Base-by-base conservation (phyloP, 768 basidiomycete genomes). In the Gautieria morchelliformis region DNA sequence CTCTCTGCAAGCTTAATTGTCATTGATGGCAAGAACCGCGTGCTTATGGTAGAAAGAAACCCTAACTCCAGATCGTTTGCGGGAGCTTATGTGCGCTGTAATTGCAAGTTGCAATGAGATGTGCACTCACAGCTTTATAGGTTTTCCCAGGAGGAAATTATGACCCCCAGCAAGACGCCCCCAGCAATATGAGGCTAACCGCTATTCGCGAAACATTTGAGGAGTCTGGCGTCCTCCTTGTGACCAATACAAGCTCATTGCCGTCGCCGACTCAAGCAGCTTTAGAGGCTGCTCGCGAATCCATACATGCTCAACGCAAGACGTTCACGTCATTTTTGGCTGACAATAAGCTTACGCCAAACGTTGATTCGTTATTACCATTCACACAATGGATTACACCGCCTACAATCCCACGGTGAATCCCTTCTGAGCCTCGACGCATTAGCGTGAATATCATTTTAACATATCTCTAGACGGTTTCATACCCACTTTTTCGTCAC, bases 301-400 rank as follows among this genome's bases (percentile, higher is more conserved):
- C 72, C 3, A 77, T 88, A 22, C 83, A 87, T 62, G 65, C 77
- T 17, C 77, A 78, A 63, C 71, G 71, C 57, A 66, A 72, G 27
- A 64, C 69, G 6, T 87, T 87, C 65, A 67, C 71, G 12, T 65
- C 74, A 7, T 87, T 87, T 64, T 74, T 87, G 17, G 62, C 67
- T 9, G 65, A 72, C 19, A 67, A 81, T 58, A 47, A 67, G 10
- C 70, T 87, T 55, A 68, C 65, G 35, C 67, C 78, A 3, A 78
- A 82, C 61, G 60, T 70, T 9, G 64, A 70, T 14, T 69, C 75
- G 1, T 69, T 89, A 19, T 64, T 84, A n/a, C 84, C 84, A 1
- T 86, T 89, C 66, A 87, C 85, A 1, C 74, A 82, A 62, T 89
- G 87, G 87, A 75, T 86, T 52, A 87, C 87, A 1, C 87, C 87